These are phyloP conservation scores for Backusella luteola DNA, from an alignment of 192 early-diverging fungal species.

Conservation along the genomic window DNA sequence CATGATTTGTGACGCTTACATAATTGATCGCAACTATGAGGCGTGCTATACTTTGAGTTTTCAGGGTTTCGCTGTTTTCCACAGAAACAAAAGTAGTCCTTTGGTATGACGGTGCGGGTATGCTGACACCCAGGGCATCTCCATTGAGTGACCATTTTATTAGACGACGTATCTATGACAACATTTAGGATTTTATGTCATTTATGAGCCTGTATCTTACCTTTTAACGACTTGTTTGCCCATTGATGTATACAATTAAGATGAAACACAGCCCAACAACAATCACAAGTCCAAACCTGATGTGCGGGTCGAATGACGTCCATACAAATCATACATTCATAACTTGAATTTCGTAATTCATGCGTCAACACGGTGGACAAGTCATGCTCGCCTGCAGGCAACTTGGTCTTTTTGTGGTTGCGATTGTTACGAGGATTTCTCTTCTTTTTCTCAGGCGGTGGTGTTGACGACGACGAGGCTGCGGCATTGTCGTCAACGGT, in stretches of 20 bases:
- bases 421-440: conserved; percentile 7
- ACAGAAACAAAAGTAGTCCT: conserved; percentile 87
- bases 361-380: conserved; percentile 62
- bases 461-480: background rate
- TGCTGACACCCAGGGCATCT: conserved; percentile 93
- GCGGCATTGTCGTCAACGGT: background rate
- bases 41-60: conserved; percentile 58
- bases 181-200: too few relatives aligned
- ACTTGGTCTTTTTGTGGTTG: background rate
- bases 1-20: conserved; percentile 70
- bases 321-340: conserved; percentile 98
- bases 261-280: conserved; percentile 92
- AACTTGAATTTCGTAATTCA: conserved; percentile 64
- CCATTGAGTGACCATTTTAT: conserved; percentile 52
- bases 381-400: conserved; percentile 44
- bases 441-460: background rate
- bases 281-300: conserved; percentile 81
- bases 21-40: conserved; percentile 84
- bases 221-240: conserved; percentile 64
- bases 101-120: conserved; percentile 60
- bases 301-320: conserved; percentile 73
- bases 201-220: conserved; percentile 24
- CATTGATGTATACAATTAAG: conserved; percentile 81
- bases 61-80: conserved; percentile 75
- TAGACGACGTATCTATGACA: conserved; percentile 33